A percentile compares a stretch with the other conserved stretches of the same genome.
Conservation (phyloP, 768 basidiomycete genomes). For the Gelatoporia subvermispora region DNA sequence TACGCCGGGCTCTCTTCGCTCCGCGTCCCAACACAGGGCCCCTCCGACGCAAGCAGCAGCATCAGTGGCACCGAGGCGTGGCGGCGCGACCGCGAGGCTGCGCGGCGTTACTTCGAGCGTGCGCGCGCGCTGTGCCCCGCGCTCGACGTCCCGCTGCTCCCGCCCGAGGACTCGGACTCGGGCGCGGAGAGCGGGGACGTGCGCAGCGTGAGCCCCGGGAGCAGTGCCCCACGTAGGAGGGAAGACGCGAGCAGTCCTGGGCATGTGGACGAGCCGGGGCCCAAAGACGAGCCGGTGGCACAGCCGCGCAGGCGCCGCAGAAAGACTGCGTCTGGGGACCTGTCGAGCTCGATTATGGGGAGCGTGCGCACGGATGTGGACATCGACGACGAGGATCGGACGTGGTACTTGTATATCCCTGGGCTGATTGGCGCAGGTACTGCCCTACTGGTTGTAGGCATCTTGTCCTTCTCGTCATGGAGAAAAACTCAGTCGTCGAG, state of each 20-base stretch:
- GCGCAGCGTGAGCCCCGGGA: constrained; percentile 4
- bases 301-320: constrained; percentile 17
- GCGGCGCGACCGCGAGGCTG: constrained; percentile 69
- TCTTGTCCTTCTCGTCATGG: constrained; percentile 63
- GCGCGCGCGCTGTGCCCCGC: constrained; percentile 55
- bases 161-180: constrained; percentile 34
- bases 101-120: constrained; percentile 67
- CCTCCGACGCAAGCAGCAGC: constrained; percentile 17
- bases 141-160: constrained; percentile 67
- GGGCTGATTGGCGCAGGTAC: constrained; percentile 82
- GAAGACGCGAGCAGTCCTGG: constrained; percentile 2
- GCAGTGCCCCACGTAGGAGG: not conserved
- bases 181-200: constrained; percentile 13
- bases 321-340: constrained; percentile 30
- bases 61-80: constrained; percentile 66
- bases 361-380: constrained; percentile 38
- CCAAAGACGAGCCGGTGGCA: constrained; percentile 33
- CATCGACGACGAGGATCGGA: constrained; percentile 55
- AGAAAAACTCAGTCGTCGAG: constrained; percentile 26
- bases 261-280: constrained; percentile 48
- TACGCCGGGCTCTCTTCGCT: constrained; percentile 76
- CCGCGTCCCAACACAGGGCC: constrained; percentile 44
- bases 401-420: constrained; percentile 79
- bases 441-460: constrained; percentile 73
- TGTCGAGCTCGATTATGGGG: constrained; percentile 43